Percentiles rank a stretch among this genome's conserved stretches.
phyloP scores from a whole-genome alignment of 73 alveolate genomes.

The Paramecium sonneborni region DNA sequence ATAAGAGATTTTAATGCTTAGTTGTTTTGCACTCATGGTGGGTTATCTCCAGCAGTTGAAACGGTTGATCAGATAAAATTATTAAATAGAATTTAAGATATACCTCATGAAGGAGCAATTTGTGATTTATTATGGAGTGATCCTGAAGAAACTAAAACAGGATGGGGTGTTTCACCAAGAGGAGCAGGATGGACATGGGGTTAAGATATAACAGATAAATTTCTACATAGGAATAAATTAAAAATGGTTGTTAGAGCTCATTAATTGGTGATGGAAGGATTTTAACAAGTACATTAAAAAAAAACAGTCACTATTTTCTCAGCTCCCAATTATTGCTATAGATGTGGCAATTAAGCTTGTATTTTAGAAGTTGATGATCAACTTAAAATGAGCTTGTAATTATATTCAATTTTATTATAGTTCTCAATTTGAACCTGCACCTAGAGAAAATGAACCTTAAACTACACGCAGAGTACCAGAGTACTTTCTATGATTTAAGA shows the following conservation, averaged over 20 bases:
- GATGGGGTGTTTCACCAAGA: constrained; percentile 75
- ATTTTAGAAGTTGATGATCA: constrained; percentile 68
- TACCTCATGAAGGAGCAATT: constrained; percentile 93
- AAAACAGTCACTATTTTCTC: constrained; percentile 89
- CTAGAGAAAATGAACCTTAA: constrained; percentile 61
- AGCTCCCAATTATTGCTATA: constrained; percentile 94
- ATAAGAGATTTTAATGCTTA: constrained; percentile 14
- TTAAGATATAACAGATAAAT: constrained; percentile 71
- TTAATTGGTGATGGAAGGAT: constrained; percentile 76
- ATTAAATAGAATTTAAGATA: constrained; percentile 82
- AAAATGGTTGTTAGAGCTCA: constrained; percentile 73
- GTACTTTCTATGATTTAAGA: constrained; percentile 42
- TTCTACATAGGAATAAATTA: constrained; percentile 52
- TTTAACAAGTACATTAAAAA: constrained; percentile 71
- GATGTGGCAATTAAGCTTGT: constrained; percentile 93
- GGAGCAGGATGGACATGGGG: constrained; percentile 85
- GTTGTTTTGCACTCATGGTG: constrained; percentile 90
- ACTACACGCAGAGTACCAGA: constrained; percentile 64
- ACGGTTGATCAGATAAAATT: constrained; percentile 74
- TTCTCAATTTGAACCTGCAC: constrained; percentile 61
- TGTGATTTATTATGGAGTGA: constrained; percentile 81
- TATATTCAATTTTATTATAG: neutral
- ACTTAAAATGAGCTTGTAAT: constrained; percentile 51
- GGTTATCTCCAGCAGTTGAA: constrained; percentile 79
- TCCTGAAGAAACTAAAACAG: constrained; percentile 74